Percentiles rank a stretch among this genome's conserved stretches.
Evolutionary conservation across 371 early-diverging fungal species (phyloP).

Genomic region (Pancytospora philotis): DNA sequence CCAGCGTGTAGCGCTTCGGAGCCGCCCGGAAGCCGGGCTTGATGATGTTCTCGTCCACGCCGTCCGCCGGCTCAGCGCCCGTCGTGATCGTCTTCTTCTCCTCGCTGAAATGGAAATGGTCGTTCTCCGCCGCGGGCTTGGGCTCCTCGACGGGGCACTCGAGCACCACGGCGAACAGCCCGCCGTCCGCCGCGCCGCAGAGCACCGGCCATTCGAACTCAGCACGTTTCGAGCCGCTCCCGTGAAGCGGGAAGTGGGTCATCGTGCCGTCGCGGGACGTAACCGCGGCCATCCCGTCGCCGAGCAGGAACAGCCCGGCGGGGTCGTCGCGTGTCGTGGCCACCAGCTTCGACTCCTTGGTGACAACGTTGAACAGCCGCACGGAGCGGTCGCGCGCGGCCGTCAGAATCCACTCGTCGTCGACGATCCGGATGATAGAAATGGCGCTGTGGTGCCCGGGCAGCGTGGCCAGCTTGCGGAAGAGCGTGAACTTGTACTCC

Average conservation of each 20-base stretch:
- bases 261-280: background rate
- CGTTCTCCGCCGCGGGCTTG: background rate
- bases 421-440: conserved; percentile 13
- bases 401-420: conserved; percentile 16
- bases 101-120: background rate
- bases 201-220: background rate
- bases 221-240: background rate
- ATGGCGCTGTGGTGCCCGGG: conserved; percentile 18
- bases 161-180: background rate
- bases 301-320: conserved; percentile 6
- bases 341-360: conserved; percentile 1
- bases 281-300: background rate
- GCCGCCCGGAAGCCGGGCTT: background rate
- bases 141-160: background rate
- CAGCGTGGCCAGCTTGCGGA: conserved; percentile 15
- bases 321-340: conserved; percentile 12
- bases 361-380: conserved; percentile 16
- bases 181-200: background rate
- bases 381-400: conserved; percentile 34
- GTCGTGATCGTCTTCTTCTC: background rate
- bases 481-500: conserved; percentile 35
- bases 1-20: background rate
- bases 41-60: background rate
- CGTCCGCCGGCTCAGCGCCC: too few species aligned
- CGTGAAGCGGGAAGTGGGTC: background rate